These are phyloP conservation scores for Vicia sativa DNA, from an alignment of 306 rosid genomes.

Conservation along the genomic window DNA sequence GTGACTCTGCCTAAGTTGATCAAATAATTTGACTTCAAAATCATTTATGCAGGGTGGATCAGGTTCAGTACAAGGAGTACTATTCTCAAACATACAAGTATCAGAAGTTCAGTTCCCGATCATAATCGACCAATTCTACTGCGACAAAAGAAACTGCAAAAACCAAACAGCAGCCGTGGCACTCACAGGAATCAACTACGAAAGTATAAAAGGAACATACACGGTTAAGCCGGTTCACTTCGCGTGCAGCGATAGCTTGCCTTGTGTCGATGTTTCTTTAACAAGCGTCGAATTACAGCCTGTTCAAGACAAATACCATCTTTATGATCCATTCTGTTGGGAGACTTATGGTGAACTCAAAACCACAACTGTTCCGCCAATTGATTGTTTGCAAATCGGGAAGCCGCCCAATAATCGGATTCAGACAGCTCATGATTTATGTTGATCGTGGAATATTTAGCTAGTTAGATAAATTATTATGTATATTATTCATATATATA, in stretches of 20 bases:
- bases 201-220: slow-evolving; percentile 79
- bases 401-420: slow-evolving; percentile 78
- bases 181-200: slow-evolving; percentile 84
- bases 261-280: slow-evolving; percentile 82
- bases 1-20: too few relatives aligned
- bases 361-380: slow-evolving; percentile 84
- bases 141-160: slow-evolving; percentile 75
- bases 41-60: slow-evolving; percentile 80
- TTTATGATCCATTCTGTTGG: slow-evolving; percentile 93
- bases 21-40: too few relatives aligned
- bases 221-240: slow-evolving; percentile 90
- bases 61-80: slow-evolving; percentile 85
- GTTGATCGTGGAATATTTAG: slow-evolving; percentile 53
- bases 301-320: slow-evolving; percentile 73
- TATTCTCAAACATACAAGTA: slow-evolving; percentile 86
- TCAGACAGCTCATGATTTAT: slow-evolving; percentile 67
- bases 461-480: slow-evolving; percentile 50
- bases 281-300: slow-evolving; percentile 71
- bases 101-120: slow-evolving; percentile 89
- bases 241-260: slow-evolving; percentile 93
- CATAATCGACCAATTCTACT: slow-evolving; percentile 92
- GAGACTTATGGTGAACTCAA: slow-evolving; percentile 80
- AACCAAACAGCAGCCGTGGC: slow-evolving; percentile 87
- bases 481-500: slow-evolving; percentile 41
- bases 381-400: slow-evolving; percentile 73